Evolutionary conservation across 2,329 filamentous ascomycete genomes (phyloP).

Genomic region (Podosphaera leucotricha): DNA sequence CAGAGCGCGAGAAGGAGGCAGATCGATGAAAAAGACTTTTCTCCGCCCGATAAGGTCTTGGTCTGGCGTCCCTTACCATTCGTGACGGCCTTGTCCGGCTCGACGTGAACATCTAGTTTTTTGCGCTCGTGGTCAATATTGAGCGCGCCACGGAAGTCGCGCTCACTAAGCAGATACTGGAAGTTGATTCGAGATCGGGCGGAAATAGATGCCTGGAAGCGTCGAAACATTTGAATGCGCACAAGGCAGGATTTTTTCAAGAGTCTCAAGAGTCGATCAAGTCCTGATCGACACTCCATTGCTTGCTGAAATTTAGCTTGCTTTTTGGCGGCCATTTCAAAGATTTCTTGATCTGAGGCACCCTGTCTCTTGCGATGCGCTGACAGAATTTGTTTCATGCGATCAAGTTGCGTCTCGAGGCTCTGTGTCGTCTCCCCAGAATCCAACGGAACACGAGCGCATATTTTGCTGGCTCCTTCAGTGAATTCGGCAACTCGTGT

Average conservation of each 20-base stretch:
- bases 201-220: conserved; percentile 68
- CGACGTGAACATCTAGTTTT: conserved; percentile 53
- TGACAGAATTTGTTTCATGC: conserved; percentile 32
- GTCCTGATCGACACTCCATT: conserved; percentile 21
- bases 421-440: conserved; percentile 37
- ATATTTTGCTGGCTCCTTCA: conserved; percentile 28
- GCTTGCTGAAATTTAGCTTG: conserved; percentile 20
- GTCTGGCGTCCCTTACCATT: conserved; percentile 54
- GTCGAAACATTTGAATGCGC: conserved; percentile 52
- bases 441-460: conserved; percentile 34
- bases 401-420: conserved; percentile 29
- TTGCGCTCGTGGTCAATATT: conserved; percentile 54
- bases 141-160: conserved; percentile 66
- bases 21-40: conserved; percentile 95
- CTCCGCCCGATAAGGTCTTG: conserved; percentile 81
- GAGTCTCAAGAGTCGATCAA: conserved; percentile 19
- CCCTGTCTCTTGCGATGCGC: conserved; percentile 33
- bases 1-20: conserved; percentile 81
- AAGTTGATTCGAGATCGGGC: conserved; percentile 71
- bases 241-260: conserved; percentile 38
- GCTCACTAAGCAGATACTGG: conserved; percentile 67
- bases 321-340: conserved; percentile 20
- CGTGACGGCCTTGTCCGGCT: conserved; percentile 44
- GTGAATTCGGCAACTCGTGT: conserved; percentile 28
- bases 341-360: conserved; percentile 40